Evolutionary conservation across 176 grass and related monocot genomes (phyloP), one percentile per base, ranked within the genome.

Genomic region (Thinopyrum elongatum): DNA sequence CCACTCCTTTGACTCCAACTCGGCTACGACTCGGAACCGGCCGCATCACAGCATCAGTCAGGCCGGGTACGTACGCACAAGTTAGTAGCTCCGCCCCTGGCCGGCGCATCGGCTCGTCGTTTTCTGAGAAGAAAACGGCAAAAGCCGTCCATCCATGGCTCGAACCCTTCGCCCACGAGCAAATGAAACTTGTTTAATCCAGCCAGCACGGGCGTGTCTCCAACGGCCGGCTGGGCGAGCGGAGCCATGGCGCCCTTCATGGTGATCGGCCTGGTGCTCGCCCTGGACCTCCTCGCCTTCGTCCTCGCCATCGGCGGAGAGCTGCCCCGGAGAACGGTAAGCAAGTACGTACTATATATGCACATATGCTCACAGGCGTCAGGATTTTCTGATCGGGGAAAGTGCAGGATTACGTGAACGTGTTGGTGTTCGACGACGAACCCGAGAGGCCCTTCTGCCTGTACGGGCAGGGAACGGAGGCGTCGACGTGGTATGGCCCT

Each of bases 291-390:
- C 19, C 28, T 93, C 80, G 95, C 95, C 83, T 98, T 98, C 86
- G 89, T 85, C 59, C 93, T 98, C 79, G 93, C 95, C 69, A 80
- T 98, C 65, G 95, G 86, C 35, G 95, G 91, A 42, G 93, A 98
- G 91, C 91, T 78, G n/a, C 95, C 89, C 12, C 91, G 95, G 12
- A 98, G 91, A 90, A 90, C 69, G 66, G 95, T 97, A 53, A 53
- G 49, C 15, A 6, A 51, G 47, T 6, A 49, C 33, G 1, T 51
- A 6, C 1, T 51, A 16, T 5, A 16, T 17, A 53, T 17, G 49
- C 2, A 19, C 49, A 19, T 19, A 53, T 53, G 49, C 16, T 53
- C 5, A 17, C 0, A 51, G 0, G 16, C 49, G 16, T 53, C 16
- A 1, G 49, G 49, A 53, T 53, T 53, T 53, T 53, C 49, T 53